Conservation (phyloP, 176 grass and related monocot species). For the Elymus sibiricus region DNA sequence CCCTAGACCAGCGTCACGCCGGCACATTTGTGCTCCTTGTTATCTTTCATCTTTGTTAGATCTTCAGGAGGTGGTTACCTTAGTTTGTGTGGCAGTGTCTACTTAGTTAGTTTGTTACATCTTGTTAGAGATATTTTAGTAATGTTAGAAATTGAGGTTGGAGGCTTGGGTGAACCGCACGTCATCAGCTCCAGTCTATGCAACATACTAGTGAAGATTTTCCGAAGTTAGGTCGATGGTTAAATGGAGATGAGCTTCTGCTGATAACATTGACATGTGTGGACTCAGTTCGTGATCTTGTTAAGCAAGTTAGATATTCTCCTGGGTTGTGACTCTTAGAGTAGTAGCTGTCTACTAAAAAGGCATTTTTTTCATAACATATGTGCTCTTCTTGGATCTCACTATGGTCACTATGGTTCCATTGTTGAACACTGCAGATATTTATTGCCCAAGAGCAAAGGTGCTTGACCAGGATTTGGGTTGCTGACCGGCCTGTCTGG, state of each 20-base stretch:
- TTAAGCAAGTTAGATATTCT: not conserved
- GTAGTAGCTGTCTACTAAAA: not conserved
- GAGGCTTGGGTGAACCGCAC: not conserved
- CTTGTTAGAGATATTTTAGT: not conserved
- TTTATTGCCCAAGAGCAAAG: constrained; percentile 95
- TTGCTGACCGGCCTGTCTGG: constrained; percentile 61
- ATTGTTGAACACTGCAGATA: constrained; percentile 46
- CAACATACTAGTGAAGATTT: not conserved
- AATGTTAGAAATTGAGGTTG: not conserved
- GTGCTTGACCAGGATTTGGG: constrained; percentile 78
- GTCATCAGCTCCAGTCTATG: not conserved
- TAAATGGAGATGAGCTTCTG: not conserved
- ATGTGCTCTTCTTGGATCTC: constrained; percentile 22
- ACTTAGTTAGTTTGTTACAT: not conserved
- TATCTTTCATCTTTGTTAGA: not conserved
- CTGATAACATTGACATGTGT: constrained; percentile 21
- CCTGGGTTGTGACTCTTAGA: not conserved
- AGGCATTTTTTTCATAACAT: not conserved
- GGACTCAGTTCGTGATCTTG: not conserved
- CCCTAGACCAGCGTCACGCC: not conserved
- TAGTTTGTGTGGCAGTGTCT: not conserved
- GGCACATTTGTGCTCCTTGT: not conserved
- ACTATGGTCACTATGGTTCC: constrained; percentile 31
- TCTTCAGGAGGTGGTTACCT: not conserved
- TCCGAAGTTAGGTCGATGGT: not conserved